Percentiles rank a stretch among this genome's conserved stretches.
These are phyloP conservation scores for Lichenothelia convexa DNA, from an alignment of 495 filamentous ascomycete species.

Conservation along the genomic window DNA sequence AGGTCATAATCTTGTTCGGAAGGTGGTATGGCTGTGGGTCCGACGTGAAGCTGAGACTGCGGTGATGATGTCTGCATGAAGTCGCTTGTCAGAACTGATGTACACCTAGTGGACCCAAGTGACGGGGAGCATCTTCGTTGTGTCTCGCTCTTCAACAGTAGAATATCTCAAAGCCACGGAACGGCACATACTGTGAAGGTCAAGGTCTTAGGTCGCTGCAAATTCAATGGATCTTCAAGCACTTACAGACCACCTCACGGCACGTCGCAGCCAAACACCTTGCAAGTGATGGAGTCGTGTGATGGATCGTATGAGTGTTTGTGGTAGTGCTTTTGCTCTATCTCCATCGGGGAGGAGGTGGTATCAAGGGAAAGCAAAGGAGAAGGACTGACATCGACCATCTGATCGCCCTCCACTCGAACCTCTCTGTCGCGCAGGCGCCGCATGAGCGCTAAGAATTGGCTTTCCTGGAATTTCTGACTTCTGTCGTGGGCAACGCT, in stretches of 20 bases:
- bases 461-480: slow-evolving; percentile 60
- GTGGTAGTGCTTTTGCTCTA: neutral
- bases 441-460: slow-evolving; percentile 62
- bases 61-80: neutral
- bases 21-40: neutral
- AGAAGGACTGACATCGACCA: slow-evolving; percentile 17
- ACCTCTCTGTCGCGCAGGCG: slow-evolving; percentile 22
- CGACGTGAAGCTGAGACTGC: neutral
- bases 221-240: neutral
- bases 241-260: neutral
- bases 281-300: slow-evolving; percentile 1
- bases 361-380: neutral
- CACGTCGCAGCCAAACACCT: slow-evolving; percentile 1
- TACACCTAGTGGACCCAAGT: neutral
- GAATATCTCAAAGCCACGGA: neutral
- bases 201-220: neutral
- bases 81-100: neutral
- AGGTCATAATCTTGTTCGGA: slow-evolving; percentile 2
- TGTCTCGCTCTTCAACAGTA: too few relatives aligned
- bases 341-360: neutral
- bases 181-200: neutral
- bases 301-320: neutral
- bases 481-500: slow-evolving; percentile 46
- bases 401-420: slow-evolving; percentile 22
- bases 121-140: too few relatives aligned